phyloP scores from a whole-genome alignment of 176 grass and related monocot genomes.

The Aegilops tauschii region DNA sequence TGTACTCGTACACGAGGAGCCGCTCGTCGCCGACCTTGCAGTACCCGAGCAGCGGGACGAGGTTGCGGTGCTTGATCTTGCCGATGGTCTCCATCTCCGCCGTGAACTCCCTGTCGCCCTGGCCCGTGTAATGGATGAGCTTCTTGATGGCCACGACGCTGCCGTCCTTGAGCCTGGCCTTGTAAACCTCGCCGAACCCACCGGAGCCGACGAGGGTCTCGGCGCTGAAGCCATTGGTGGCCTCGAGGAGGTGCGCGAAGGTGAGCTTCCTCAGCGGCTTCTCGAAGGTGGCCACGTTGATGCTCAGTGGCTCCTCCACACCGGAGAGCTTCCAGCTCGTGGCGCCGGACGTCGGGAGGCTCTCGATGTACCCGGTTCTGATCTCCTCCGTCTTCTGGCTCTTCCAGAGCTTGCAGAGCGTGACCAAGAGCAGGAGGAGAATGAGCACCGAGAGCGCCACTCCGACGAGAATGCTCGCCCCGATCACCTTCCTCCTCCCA shows the following conservation, averaged over 20 bases:
- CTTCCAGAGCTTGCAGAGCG: constrained; percentile 71
- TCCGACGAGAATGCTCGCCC: constrained; percentile 63
- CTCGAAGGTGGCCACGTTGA: constrained; percentile 96
- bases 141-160: constrained; percentile 90
- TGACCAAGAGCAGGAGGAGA: constrained; percentile 51
- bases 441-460: constrained; percentile 59
- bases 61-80: constrained; percentile 99
- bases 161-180: constrained; percentile 86
- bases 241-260: constrained; percentile 92
- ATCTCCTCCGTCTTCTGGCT: constrained; percentile 57
- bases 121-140: constrained; percentile 86
- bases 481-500: constrained; percentile 50
- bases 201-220: constrained; percentile 85
- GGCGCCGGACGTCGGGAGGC: constrained; percentile 59
- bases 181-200: constrained; percentile 96
- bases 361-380: constrained; percentile 59
- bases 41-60: constrained; percentile 81
- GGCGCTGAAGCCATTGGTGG: constrained; percentile 85
- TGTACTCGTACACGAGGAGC: constrained; percentile 93
- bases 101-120: constrained; percentile 91
- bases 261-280: constrained; percentile 88
- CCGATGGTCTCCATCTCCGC: constrained; percentile 99
- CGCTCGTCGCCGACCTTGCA: constrained; percentile 96
- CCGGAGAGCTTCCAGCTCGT: constrained; percentile 86
- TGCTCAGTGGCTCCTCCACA: constrained; percentile 77